Evolutionary conservation across 441 rosid species (phyloP).

Genomic region (Melastoma candidum): DNA sequence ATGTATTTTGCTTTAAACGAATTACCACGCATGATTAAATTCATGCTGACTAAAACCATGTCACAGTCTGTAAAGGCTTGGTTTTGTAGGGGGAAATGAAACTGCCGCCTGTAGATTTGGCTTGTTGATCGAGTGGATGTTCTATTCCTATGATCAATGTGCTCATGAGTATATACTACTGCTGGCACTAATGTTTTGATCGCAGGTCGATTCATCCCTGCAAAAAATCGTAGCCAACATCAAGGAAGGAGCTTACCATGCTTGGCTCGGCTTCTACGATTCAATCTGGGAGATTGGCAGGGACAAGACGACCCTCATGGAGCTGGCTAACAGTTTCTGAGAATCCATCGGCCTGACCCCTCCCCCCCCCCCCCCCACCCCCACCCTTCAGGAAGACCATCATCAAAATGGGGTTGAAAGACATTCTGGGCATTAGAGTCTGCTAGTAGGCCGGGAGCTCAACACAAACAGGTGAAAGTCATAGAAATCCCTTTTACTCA

Average conservation of each 20-base stretch:
- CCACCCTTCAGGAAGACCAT: constrained; percentile 65
- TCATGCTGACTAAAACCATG: no score
- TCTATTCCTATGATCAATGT: neutral
- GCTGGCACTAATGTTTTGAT: neutral
- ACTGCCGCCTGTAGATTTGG: no score
- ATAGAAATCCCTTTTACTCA: no score
- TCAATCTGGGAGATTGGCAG: constrained; percentile 75
- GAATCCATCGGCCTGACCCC: constrained; percentile 79
- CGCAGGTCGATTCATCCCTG: constrained; percentile 59
- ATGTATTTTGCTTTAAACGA: no score
- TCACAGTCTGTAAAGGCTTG: no score
- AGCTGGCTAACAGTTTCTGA: constrained; percentile 62
- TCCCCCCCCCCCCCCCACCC: constrained; percentile 61
- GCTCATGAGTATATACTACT: neutral
- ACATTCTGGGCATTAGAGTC: constrained; percentile 66
- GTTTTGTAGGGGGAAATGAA: no score
- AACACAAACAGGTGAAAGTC: no score
- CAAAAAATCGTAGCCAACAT: constrained; percentile 60
- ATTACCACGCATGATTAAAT: no score
- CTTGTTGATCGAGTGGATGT: neutral
- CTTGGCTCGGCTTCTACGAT: constrained; percentile 92
- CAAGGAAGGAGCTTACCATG: constrained; percentile 92
- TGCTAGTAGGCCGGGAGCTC: constrained; percentile 27
- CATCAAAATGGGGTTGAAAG: constrained; percentile 86
- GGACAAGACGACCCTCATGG: constrained; percentile 73